Percentiles rank a stretch among this genome's conserved stretches.
Conservation (phyloP, 2,329 filamentous ascomycete species). For the Diaporthe citriasiana region DNA sequence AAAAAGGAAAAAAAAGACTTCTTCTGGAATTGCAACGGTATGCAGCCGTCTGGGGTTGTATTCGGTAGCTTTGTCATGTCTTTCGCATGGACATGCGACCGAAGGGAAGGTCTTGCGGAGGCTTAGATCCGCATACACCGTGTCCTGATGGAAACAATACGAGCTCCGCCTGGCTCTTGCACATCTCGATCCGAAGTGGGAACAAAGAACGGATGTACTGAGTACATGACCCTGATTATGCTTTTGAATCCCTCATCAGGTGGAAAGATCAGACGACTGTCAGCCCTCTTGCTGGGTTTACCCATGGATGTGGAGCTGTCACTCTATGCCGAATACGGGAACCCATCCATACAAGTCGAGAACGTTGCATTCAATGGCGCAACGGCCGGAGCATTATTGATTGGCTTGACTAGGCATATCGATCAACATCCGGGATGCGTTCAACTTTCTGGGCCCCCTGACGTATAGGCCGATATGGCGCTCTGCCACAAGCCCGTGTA, state of each 20-base stretch:
- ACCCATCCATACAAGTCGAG: constrained; percentile 17
- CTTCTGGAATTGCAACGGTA: not conserved
- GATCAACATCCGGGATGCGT: not conserved
- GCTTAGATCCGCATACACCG: not conserved
- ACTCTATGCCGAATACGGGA: constrained; percentile 18
- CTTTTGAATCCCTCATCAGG: constrained; percentile 1
- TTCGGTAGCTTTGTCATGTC: not conserved
- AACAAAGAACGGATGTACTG: not conserved
- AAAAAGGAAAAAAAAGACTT: too few species aligned
- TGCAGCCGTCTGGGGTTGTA: too few species aligned
- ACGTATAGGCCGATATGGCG: not conserved
- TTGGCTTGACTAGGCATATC: constrained; percentile 7
- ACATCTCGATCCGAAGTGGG: not conserved
- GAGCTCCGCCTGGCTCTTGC: not conserved
- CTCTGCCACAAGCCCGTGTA: not conserved
- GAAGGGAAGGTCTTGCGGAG: not conserved
- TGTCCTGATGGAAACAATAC: not conserved
- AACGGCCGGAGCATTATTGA: constrained; percentile 19
- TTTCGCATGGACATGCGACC: not conserved
- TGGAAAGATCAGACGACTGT: constrained; percentile 17
- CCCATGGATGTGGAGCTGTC: constrained; percentile 29
- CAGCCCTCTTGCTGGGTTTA: not conserved
- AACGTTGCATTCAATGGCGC: not conserved
- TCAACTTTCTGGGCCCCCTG: not conserved
- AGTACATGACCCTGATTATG: not conserved